Evolutionary conservation across 805 yeast species (phyloP), one percentile per base, ranked within the genome.

Genomic region (Ogataea nonfermentans): DNA sequence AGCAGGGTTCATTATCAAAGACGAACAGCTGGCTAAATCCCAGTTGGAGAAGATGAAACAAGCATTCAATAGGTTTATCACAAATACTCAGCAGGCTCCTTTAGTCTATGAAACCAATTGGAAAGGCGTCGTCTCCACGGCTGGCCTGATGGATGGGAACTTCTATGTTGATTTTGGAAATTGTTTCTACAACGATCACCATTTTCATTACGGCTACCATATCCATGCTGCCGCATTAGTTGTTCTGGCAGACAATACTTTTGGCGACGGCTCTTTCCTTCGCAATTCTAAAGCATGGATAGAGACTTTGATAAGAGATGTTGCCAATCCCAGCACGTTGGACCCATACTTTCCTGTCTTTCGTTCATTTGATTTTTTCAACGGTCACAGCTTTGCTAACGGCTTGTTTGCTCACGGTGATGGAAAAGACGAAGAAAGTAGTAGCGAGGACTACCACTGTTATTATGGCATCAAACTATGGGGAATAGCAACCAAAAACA

Each of bases 141-240:
- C 88, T 0, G 78, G 76, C 3, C 42, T 63, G 14, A 32, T 34
- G 3, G 66, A 59, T 31, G 67, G 66, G 0, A 62, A 63, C 42
- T 57, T 61, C 29, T 61, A 61, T 22, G 50, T 55, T 25, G 83
- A 79, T 53, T 87, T 71, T 57, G 95, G 95, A 32, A 74, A 82
- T 57, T 75, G 84, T 16, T 83, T 76, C 58, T 86, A 85, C 63
- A 85, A 86, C 51, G 95, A 87, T 55, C 95, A 87, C 53, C 93
- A 86, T 57, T 87, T 85, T 73, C 95, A 87, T 59, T 87, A 83
- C 54, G 93, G 93, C 9, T 87, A 85, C 61, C 81, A 79, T 50
- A 71, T 86, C 33, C 90, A 85, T 57, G 84, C 95, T 1, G 95
- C 95, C 5, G 89, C 95, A 1, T 67, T 84, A 14, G 74, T 85